Evolutionary conservation across 306 rosid species (phyloP).

Genomic region (Gastrolobium villosum): DNA sequence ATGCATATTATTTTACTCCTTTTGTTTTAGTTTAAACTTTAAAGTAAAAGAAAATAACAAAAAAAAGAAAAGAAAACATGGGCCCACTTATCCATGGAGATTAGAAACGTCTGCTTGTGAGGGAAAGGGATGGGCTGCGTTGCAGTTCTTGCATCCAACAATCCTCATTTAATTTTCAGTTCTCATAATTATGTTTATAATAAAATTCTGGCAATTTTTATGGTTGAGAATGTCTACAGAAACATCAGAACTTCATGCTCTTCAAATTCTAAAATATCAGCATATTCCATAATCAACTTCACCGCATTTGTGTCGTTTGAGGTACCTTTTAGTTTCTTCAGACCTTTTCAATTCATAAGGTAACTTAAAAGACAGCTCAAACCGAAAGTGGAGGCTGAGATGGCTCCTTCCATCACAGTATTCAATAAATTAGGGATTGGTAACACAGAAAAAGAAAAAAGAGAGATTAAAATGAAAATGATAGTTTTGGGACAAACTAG

Average conservation of each 20-base stretch:
- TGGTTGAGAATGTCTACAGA: too few relatives aligned
- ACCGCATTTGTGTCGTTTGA: background rate
- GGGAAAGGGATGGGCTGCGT: background rate
- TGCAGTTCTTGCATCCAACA: too few relatives aligned
- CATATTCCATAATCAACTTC: background rate
- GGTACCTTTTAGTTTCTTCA: conserved; percentile 14
- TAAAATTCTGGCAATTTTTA: too few relatives aligned
- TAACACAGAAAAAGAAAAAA: background rate
- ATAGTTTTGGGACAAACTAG: conserved; percentile 34
- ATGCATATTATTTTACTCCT: conserved; percentile 20
- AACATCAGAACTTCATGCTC: background rate
- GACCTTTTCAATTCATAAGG: conserved; percentile 26
- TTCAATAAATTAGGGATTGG: conserved; percentile 11
- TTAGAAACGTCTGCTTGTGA: conserved; percentile 43
- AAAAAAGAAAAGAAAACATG: background rate
- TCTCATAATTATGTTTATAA: too few relatives aligned
- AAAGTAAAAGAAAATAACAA: background rate
- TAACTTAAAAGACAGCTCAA: background rate
- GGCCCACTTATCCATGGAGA: conserved; percentile 60
- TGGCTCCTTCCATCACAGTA: background rate
- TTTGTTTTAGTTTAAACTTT: conserved; percentile 5
- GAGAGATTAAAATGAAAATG: conserved; percentile 22
- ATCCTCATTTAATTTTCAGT: too few relatives aligned
- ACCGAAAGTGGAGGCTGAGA: background rate
- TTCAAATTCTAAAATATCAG: background rate